Conservation (phyloP, 2,329 filamentous ascomycete genomes). For the Trichoderma lentiforme region DNA sequence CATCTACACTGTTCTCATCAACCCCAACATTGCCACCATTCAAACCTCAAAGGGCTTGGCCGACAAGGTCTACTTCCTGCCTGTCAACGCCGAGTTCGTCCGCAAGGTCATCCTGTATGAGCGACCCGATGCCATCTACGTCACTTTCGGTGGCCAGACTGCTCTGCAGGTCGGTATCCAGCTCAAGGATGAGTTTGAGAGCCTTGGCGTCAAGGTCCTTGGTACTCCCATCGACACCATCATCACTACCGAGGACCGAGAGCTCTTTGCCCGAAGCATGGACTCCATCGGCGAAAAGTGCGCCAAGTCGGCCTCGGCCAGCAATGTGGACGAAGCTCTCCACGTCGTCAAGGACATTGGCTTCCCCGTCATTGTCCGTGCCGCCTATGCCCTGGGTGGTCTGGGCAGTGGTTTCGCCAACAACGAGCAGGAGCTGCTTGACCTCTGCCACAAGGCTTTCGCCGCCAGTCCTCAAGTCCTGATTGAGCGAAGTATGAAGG, state of each 20-base stretch:
- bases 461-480: conserved; percentile 93
- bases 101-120: conserved; percentile 96
- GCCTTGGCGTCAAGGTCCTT: conserved; percentile 86
- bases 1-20: conserved; percentile 97
- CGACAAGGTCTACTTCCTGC: conserved; percentile 98
- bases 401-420: conserved; percentile 94
- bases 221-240: conserved; percentile 97
- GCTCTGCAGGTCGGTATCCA: conserved; percentile 95
- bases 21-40: conserved; percentile 98
- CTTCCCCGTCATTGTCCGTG: conserved; percentile 94
- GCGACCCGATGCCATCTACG: conserved; percentile 92
- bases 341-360: conserved; percentile 85
- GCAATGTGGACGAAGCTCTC: conserved; percentile 82
- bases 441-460: conserved; percentile 91
- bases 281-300: conserved; percentile 97
- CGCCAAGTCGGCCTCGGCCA: conserved; percentile 93
- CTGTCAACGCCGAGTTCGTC: conserved; percentile 94
- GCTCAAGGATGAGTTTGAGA: conserved; percentile 94
- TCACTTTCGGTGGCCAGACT: conserved; percentile 96
- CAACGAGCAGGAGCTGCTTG: conserved; percentile 74
- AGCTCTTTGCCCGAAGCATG: conserved; percentile 97
- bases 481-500: conserved; percentile 98
- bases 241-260: conserved; percentile 96
- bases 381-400: conserved; percentile 92
- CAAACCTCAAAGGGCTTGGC: conserved; percentile 97